Conservation (phyloP, 208 protist genomes). For the Tetramitus jugosus region DNA sequence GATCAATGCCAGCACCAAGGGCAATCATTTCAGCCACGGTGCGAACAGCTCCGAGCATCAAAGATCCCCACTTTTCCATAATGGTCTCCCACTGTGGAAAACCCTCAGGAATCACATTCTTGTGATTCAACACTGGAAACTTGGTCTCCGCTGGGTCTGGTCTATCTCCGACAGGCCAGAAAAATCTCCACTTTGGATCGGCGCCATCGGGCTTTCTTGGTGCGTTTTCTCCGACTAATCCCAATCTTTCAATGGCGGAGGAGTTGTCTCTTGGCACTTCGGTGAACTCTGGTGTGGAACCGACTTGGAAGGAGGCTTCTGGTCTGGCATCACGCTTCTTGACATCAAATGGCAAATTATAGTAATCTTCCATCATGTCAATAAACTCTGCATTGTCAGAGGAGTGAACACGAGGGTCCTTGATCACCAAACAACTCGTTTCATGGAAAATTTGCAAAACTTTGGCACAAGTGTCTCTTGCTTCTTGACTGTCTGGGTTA, state of each 20-base stretch:
- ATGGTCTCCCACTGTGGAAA: conserved; percentile 35
- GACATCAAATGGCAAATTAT: conserved; percentile 41
- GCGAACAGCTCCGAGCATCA: conserved; percentile 35
- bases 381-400: conserved; percentile 45
- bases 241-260: conserved; percentile 25
- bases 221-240: conserved; percentile 35
- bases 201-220: conserved; percentile 31
- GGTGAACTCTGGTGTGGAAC: conserved; percentile 44
- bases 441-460: no score
- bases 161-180: conserved; percentile 53
- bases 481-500: no score
- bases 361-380: conserved; percentile 54
- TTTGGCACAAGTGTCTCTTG: no score
- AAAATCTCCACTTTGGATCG: conserved; percentile 57
- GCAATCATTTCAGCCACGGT: conserved; percentile 45
- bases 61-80: conserved; percentile 40
- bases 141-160: conserved; percentile 32
- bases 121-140: conserved; percentile 45
- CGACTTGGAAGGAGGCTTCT: conserved; percentile 51
- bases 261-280: conserved; percentile 32
- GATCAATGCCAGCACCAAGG: conserved; percentile 31
- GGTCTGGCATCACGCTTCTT: conserved; percentile 50
- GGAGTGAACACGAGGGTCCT: conserved; percentile 38
- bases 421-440: no score
- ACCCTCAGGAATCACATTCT: conserved; percentile 37